Conservation (phyloP, 768 basidiomycete species). For the Phaffia australis region DNA sequence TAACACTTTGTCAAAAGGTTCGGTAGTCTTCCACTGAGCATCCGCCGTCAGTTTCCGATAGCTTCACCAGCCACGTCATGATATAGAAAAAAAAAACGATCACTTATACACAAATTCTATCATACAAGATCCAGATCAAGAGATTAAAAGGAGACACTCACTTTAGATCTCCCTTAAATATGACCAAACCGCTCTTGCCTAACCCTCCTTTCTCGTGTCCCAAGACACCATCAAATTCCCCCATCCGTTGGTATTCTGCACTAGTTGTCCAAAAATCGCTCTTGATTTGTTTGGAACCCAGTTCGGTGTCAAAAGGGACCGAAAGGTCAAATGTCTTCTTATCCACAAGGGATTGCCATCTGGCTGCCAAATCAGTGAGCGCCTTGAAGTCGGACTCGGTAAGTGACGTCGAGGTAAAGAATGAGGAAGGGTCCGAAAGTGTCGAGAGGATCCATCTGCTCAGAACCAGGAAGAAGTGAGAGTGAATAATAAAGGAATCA, state of each 20-base stretch:
- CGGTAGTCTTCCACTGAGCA: conserved; percentile 71
- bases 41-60: conserved; percentile 90
- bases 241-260: conserved; percentile 36
- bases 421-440: conserved; percentile 42
- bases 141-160: conserved; percentile 41
- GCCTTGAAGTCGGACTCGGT: conserved; percentile 32
- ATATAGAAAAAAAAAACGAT: conserved; percentile 10
- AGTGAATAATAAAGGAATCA: not conserved
- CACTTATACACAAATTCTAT: not conserved
- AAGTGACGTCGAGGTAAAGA: conserved; percentile 44
- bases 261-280: conserved; percentile 38
- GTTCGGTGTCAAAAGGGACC: conserved; percentile 50
- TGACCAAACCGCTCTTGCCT: conserved; percentile 52
- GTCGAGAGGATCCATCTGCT: conserved; percentile 43
- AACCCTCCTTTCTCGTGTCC: conserved; percentile 48
- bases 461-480: not conserved
- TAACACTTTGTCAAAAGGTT: conserved; percentile 60
- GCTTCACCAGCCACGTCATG: conserved; percentile 37
- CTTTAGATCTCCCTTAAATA: conserved; percentile 94
- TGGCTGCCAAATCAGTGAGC: conserved; percentile 50
- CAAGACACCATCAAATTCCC: conserved; percentile 48
- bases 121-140: not conserved
- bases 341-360: conserved; percentile 66
- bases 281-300: conserved; percentile 44
- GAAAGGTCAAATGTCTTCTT: conserved; percentile 62